Evolutionary conservation across 352 stramenopile species (phyloP), one percentile per base, ranked within the genome.

Genomic region (Pythium monospermum): DNA sequence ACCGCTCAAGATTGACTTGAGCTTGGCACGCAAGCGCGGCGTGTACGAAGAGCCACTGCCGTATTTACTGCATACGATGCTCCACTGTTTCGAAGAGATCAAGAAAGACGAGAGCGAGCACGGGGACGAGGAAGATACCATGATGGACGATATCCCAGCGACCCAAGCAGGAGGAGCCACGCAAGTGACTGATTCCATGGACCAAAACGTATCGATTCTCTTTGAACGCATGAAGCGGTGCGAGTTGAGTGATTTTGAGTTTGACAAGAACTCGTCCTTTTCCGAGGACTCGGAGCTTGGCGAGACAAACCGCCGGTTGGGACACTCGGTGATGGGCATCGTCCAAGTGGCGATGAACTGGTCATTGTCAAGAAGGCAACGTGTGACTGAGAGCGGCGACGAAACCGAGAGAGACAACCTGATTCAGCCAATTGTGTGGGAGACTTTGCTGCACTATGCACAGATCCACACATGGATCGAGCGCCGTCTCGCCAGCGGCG

Each of bases 141-240:
- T 76, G 61, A 44, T 76, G 31, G 71, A 78, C 27, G 57, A 64
- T 6, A 54, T 76, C 11, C 51, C 61, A 19, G 57, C 64, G 26
- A 78, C 68, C 18, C 71, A 81, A 56, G 59, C 59, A 1, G 53
- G 51, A 26, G 57, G 51, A 26, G 49, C 40, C 7, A 60, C 64
- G 12, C 38, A 54, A 33, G 35, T 47, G 16, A 53, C 70, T 25
- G 54, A 66, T 10, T n/a, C 39, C 1, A 58, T 73, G 27, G 44
- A 71, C 4, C 23, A 40, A n/a, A 66, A 61, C 7, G 30, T 79
- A 7, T 48, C 49, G 6, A 39, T 68, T 18, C 36, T 82, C 16
- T 73, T 82, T 45, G 66, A 76, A 49, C 57, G 71, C 27, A 61
- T 82, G 53, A 76, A 75, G 45, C 60, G 66, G 5, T 75, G 71